Percentiles rank a stretch among this genome's conserved stretches.
Evolutionary conservation across 495 filamentous ascomycete species (phyloP).

Genomic region (Niebla homalea): DNA sequence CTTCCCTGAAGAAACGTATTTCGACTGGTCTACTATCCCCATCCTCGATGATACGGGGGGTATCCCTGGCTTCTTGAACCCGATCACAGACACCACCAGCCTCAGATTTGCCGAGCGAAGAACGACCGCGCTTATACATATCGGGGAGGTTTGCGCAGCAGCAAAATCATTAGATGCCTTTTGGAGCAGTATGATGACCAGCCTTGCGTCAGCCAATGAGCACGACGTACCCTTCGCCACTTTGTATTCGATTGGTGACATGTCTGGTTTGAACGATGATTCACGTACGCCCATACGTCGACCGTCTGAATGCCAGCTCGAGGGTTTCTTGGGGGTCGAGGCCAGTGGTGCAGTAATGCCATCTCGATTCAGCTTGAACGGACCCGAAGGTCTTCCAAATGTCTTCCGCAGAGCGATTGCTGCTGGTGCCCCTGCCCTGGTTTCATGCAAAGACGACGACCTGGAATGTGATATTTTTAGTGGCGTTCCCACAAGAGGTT

Average conservation of each 20-base stretch:
- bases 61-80: constrained; percentile 52
- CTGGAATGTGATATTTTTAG: constrained; percentile 43
- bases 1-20: constrained; percentile 55
- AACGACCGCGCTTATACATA: constrained; percentile 53
- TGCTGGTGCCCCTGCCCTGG: constrained; percentile 40
- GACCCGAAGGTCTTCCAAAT: constrained; percentile 48
- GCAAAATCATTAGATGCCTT: constrained; percentile 53
- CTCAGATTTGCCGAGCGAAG: constrained; percentile 50
- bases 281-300: constrained; percentile 35
- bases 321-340: constrained; percentile 51
- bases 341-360: constrained; percentile 39
- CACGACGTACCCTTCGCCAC: constrained; percentile 50
- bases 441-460: constrained; percentile 45
- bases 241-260: constrained; percentile 45
- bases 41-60: constrained; percentile 46
- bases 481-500: constrained; percentile 49
- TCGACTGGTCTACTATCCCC: constrained; percentile 55
- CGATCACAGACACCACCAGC: constrained; percentile 52
- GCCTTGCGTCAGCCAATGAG: constrained; percentile 43
- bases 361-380: constrained; percentile 42
- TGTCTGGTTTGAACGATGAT: constrained; percentile 40
- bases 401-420: constrained; percentile 53
- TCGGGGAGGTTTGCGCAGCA: constrained; percentile 53
- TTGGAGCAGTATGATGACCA: constrained; percentile 42
- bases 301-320: constrained; percentile 42